Conservation (phyloP, 1,284 basidiomycete genomes). For the Ustilago xerochloae region DNA sequence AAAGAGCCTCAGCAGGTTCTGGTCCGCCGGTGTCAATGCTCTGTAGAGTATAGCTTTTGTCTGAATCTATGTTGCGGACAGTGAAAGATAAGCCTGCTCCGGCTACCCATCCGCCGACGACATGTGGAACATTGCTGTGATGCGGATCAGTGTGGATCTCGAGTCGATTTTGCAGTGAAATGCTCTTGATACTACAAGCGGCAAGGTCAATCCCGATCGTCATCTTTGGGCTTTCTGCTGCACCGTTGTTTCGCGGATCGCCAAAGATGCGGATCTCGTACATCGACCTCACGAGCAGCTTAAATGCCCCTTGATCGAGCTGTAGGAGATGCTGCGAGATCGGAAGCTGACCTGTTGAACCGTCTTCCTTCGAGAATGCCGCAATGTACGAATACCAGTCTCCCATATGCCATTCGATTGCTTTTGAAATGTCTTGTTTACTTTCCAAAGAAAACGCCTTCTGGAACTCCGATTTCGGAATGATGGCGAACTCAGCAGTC, state of each 20-base stretch:
- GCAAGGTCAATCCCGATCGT: slow-evolving; percentile 37
- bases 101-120: slow-evolving; percentile 47
- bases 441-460: too few species aligned
- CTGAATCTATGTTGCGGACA: slow-evolving; percentile 21
- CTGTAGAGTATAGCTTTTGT: neutral
- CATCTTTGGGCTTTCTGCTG: slow-evolving; percentile 23
- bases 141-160: slow-evolving; percentile 23
- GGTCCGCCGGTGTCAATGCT: neutral
- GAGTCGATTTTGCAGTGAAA: neutral
- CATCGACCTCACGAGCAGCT: slow-evolving; percentile 32
- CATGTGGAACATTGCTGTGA: slow-evolving; percentile 40
- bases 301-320: slow-evolving; percentile 31
- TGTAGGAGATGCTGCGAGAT: slow-evolving; percentile 36
- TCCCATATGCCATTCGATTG: slow-evolving; percentile 47
- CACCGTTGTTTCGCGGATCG: slow-evolving; percentile 25
- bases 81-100: slow-evolving; percentile 36
- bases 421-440: neutral
- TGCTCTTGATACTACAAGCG: slow-evolving; percentile 2
- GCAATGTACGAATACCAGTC: slow-evolving; percentile 55
- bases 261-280: slow-evolving; percentile 56
- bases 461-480: neutral
- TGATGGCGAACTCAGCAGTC: slow-evolving; percentile 43
- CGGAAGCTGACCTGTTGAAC: neutral
- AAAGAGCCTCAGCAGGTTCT: too few species aligned
- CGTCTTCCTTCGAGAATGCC: slow-evolving; percentile 14